Conservation (phyloP, 2,329 filamentous ascomycete genomes). For the Metarhizium brunneum region DNA sequence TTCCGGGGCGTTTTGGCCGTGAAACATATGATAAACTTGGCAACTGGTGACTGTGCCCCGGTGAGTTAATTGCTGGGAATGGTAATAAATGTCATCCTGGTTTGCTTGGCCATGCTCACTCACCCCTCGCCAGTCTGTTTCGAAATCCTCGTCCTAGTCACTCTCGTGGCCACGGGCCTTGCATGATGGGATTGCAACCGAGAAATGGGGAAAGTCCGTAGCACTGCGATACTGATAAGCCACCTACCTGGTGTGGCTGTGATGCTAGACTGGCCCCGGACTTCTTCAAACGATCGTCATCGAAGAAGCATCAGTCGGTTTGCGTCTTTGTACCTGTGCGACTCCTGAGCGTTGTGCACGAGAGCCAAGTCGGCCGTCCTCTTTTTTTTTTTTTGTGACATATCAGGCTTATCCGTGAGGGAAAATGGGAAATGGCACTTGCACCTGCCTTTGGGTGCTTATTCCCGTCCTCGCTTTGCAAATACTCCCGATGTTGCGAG, state of each 20-base stretch:
- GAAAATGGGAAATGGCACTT: neutral
- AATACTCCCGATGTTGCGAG: too few species aligned
- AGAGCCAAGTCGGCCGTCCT: neutral
- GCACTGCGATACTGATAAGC: too few species aligned
- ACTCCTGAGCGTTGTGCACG: neutral
- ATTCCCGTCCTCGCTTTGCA: too few species aligned
- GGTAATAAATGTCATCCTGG: neutral
- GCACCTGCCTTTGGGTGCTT: neutral
- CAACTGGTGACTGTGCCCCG: neutral
- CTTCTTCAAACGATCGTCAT: neutral
- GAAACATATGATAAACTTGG: neutral
- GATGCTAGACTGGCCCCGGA: neutral
- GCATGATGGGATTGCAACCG: too few species aligned
- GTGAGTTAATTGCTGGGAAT: too few species aligned
- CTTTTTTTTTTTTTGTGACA: too few species aligned
- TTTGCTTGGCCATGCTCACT: neutral
- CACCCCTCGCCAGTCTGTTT: neutral
- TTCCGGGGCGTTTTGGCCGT: constrained; percentile 1
- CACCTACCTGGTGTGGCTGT: neutral
- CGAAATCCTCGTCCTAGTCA: neutral
- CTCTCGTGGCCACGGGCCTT: neutral
- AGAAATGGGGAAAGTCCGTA: too few species aligned
- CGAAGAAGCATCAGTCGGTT: neutral
- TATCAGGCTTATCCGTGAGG: too few species aligned
- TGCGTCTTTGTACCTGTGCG: neutral